phyloP scores from a whole-genome alignment of 2,329 filamentous ascomycete species.

The Pseudocercospora pini-densiflorae region DNA sequence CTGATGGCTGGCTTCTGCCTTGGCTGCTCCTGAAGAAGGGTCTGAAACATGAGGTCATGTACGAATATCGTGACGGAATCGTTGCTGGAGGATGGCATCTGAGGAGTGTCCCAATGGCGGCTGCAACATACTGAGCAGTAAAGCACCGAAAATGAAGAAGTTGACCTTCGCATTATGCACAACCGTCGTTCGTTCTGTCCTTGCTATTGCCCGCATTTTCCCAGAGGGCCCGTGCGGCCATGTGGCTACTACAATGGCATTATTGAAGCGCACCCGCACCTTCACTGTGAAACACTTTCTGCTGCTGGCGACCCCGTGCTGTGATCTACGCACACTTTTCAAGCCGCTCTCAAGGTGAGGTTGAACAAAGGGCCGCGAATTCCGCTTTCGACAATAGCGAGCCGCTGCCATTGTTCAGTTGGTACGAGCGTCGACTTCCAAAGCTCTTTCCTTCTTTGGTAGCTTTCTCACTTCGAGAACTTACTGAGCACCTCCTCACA shows the following conservation, averaged over 20 bases:
- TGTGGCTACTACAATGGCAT: background rate
- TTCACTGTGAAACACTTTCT: background rate
- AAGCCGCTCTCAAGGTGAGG: background rate
- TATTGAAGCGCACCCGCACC: background rate
- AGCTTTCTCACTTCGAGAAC: background rate
- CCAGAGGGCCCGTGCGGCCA: background rate
- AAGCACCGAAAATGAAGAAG: background rate
- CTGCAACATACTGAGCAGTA: background rate
- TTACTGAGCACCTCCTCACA: background rate
- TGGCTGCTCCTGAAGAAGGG: background rate
- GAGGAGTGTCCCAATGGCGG: background rate
- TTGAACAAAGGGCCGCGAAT: background rate
- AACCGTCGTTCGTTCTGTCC: background rate
- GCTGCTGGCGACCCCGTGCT: background rate
- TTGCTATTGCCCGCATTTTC: background rate
- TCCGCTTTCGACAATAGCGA: background rate
- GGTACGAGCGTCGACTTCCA: background rate
- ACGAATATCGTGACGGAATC: background rate
- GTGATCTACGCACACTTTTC: background rate
- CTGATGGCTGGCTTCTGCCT: slow-evolving; percentile 20
- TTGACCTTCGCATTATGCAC: background rate
- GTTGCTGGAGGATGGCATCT: background rate
- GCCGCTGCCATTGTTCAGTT: background rate
- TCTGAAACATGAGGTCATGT: background rate
- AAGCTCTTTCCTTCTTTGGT: slow-evolving; percentile 3